These are phyloP conservation scores for Fomes fomentarius DNA, from an alignment of 1,284 basidiomycete species.

Conservation along the genomic window DNA sequence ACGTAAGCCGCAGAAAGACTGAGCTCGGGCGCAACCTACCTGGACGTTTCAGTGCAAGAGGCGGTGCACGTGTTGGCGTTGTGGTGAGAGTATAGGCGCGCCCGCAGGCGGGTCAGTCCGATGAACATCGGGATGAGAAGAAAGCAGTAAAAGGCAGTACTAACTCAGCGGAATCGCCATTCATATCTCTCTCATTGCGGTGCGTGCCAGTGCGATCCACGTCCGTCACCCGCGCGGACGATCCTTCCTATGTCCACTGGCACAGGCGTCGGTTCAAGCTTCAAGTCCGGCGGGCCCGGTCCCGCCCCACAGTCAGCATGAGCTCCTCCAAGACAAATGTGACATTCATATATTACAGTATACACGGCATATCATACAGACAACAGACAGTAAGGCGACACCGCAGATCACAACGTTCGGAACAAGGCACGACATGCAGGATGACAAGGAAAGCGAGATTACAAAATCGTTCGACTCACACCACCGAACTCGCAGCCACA, in stretches of 20 bases:
- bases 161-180: conserved; percentile 12
- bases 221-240: not conserved
- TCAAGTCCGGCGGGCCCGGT: not conserved
- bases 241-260: not conserved
- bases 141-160: conserved; percentile 3
- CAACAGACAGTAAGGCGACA: not conserved
- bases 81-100: too few relatives aligned
- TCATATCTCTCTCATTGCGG: conserved; percentile 5
- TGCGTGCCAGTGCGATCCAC: conserved; percentile 1
- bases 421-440: not conserved
- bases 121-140: conserved; percentile 14
- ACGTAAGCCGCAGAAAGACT: not conserved
- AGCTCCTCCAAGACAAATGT: not conserved
- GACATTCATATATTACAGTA: conserved; percentile 5
- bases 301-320: not conserved
- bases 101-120: too few relatives aligned
- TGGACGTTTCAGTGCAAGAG: not conserved
- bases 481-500: not conserved
- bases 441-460: not conserved
- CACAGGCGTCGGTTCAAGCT: not conserved
- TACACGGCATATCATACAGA: not conserved
- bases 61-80: conserved; percentile 5
- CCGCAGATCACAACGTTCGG: not conserved
- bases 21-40: not conserved
- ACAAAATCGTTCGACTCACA: not conserved